Base-by-base conservation (phyloP, 1,284 basidiomycete species). In the Exobasidium cylindrosporum region DNA sequence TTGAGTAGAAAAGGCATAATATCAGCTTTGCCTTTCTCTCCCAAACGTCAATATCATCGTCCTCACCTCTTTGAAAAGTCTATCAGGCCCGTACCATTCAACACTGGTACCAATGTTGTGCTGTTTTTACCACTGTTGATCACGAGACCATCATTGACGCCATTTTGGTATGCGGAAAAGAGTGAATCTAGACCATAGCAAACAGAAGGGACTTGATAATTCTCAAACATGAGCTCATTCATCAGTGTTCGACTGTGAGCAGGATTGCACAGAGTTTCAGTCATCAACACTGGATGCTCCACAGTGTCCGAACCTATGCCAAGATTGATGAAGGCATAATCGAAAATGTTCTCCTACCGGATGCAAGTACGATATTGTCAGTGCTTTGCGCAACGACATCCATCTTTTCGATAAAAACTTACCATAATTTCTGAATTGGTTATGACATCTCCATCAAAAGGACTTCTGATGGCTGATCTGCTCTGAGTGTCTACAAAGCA, bases 161-260 rank as follows among this genome's bases (percentile, higher is more conserved):
- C 59, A 52, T 79, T 79, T 24, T 72, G 64, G 54, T 84, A 92
- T 74, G 96, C 94, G 0, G 94, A 92, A 85, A 97, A 95, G 61
- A 95, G 83, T 5, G 90, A 89, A 78, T 99, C 96, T 66, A 97
- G 83, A 62, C 91, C 92, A 80, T 91, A 98, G 14, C 89, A 85
- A 50, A 97, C 84, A 1, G 88, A 88, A 0, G 94, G 94, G 0
- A 89, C 91, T 17, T 85, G 85, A 79, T 98, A 99, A 53, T 88
- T 86, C 82, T 99, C 96, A 77, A 99, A 99, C 80, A 98, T 86
- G 26, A 99, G 86, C 78, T 99, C 96, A 0, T 93, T 94, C 28
- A 93, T 96, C 64, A 96, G 81, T 40, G 87, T 85, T 79, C 96
- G 84, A 10, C 92, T 95, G 81, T 95, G 92, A 29, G 95, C 81